A percentile compares a stretch with the other conserved stretches of the same genome.
Evolutionary conservation across 2,329 filamentous ascomycete species (phyloP).

Genomic region (Fusarium buharicum): DNA sequence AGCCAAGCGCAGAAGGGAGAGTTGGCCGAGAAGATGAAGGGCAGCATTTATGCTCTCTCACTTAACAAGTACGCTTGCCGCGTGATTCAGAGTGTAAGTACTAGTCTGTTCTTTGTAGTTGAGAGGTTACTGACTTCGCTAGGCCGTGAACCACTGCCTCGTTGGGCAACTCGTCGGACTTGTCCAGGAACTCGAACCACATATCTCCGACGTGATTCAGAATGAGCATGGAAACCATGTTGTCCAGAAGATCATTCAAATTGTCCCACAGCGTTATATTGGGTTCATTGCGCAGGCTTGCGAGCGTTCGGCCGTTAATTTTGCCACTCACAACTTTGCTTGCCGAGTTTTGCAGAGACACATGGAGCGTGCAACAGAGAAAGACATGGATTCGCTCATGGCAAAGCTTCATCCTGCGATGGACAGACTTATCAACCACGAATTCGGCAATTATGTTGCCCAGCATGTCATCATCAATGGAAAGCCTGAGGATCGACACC

Average conservation of each 20-base stretch:
- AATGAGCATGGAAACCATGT: constrained; percentile 97
- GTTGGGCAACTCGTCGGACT: constrained; percentile 88
- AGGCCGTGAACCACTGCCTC: constrained; percentile 90
- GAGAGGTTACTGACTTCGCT: constrained; percentile 41
- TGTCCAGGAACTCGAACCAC: constrained; percentile 81
- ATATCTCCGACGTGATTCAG: constrained; percentile 81
- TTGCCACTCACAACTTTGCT: constrained; percentile 84
- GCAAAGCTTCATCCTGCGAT: constrained; percentile 81
- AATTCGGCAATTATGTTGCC: constrained; percentile 95
- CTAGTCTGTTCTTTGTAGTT: not conserved
- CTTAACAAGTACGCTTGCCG: constrained; percentile 92
- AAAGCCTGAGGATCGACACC: constrained; percentile 74
- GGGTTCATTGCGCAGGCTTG: constrained; percentile 87
- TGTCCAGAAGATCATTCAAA: constrained; percentile 92
- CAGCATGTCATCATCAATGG: constrained; percentile 91
- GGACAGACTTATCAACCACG: constrained; percentile 79
- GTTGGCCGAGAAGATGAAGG: constrained; percentile 86
- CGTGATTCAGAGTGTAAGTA: constrained; percentile 87
- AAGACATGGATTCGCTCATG: constrained; percentile 77
- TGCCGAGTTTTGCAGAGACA: constrained; percentile 95
- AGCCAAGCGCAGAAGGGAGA: constrained; percentile 92
- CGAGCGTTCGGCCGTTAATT: constrained; percentile 75
- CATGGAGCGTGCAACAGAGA: constrained; percentile 81
- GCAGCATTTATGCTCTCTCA: constrained; percentile 81
- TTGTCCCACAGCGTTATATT: constrained; percentile 78